phyloP scores from a whole-genome alignment of 495 filamentous ascomycete species.

The Penicillium roqueforti region DNA sequence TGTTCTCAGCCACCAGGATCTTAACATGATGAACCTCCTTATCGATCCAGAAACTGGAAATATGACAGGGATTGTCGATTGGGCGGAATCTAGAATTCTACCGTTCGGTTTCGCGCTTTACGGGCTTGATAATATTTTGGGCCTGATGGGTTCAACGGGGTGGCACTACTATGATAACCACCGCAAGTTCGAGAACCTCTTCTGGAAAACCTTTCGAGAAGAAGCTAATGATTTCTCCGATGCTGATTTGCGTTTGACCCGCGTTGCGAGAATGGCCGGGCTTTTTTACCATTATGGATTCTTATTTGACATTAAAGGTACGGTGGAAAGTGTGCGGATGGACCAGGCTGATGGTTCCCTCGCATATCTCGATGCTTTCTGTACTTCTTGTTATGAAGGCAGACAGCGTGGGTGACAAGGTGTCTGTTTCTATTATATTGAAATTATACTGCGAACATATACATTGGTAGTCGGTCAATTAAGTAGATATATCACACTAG shows the following conservation, averaged over 20 bases:
- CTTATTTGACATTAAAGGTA: constrained; percentile 16
- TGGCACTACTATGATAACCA: constrained; percentile 33
- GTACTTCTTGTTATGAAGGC: too few species aligned
- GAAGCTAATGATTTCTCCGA: constrained; percentile 16
- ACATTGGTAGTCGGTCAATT: too few species aligned
- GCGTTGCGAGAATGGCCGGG: constrained; percentile 14
- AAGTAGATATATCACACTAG: too few species aligned
- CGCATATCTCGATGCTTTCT: constrained; percentile 22
- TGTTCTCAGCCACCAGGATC: constrained; percentile 45
- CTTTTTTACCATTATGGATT: constrained; percentile 20
- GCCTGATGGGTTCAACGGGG: constrained; percentile 32
- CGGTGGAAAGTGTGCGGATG: constrained; percentile 8
- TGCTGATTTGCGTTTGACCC: constrained; percentile 13
- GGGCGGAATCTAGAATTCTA: constrained; percentile 39
- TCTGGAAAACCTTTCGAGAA: constrained; percentile 23
- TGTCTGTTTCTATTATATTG: too few species aligned
- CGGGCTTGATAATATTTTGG: constrained; percentile 38
- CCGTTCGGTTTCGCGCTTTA: constrained; percentile 46
- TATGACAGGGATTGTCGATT: constrained; percentile 46
- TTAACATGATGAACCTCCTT: constrained; percentile 45
- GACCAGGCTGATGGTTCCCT: constrained; percentile 10
- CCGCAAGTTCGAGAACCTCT: constrained; percentile 17
- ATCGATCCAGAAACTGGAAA: constrained; percentile 33
- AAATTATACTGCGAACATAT: too few species aligned
- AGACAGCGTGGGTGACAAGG: too few species aligned